Evolutionary conservation across 2,329 filamentous ascomycete genomes (phyloP).

Genomic region (Pezizomycotina sp.): DNA sequence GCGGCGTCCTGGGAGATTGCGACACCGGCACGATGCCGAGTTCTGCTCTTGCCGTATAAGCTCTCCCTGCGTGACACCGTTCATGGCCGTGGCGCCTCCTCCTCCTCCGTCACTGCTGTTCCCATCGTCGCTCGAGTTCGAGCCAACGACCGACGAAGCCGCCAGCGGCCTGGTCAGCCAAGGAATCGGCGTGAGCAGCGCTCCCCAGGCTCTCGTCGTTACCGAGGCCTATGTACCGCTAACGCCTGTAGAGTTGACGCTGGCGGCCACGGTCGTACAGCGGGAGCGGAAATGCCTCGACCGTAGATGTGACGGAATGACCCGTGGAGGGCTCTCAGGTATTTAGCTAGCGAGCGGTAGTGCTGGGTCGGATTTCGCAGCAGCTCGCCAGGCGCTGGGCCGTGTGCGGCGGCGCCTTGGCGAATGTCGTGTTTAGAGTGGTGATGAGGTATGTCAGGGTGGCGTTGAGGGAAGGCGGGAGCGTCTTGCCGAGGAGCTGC

Average conservation of each 20-base stretch:
- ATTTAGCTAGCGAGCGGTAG: constrained; percentile 67
- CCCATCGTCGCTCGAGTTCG: constrained; percentile 5
- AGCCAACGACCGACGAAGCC: constrained; percentile 20
- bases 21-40: constrained; percentile 59
- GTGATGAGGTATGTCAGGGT: constrained; percentile 28
- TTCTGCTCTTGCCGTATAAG: constrained; percentile 70
- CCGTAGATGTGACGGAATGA: constrained; percentile 77
- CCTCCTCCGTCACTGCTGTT: constrained; percentile 26
- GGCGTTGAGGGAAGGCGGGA: constrained; percentile 27
- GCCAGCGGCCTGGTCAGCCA: constrained; percentile 45
- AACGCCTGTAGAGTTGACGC: constrained; percentile 33
- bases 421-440: constrained; percentile 51
- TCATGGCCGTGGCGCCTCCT: constrained; percentile 4
- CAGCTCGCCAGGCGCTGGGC: constrained; percentile 78
- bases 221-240: constrained; percentile 43
- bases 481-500: constrained; percentile 4
- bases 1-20: constrained; percentile 33
- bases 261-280: constrained; percentile 42
- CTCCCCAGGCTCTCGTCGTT: constrained; percentile 79
- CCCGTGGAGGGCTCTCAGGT: constrained; percentile 78
- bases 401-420: constrained; percentile 67
- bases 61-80: constrained; percentile 64
- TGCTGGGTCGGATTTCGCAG: constrained; percentile 58
- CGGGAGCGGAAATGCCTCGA: constrained; percentile 66
- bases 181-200: constrained; percentile 80